Percentiles rank a stretch among this genome's conserved stretches.
Conservation (phyloP, 176 grass and related monocot genomes). For the Eleusine coracana region DNA sequence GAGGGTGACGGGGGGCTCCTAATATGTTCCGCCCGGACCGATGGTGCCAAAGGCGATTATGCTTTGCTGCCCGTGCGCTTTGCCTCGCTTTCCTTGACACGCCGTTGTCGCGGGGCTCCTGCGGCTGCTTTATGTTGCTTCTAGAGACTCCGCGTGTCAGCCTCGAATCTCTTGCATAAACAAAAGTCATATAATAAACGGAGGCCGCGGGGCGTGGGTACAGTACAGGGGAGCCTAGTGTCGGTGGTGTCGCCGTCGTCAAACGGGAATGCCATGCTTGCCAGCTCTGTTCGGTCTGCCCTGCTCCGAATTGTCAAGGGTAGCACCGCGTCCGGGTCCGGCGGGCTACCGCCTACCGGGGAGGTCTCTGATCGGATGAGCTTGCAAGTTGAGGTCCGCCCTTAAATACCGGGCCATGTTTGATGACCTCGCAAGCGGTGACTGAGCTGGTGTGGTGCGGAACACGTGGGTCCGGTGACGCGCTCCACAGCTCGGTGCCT, state of each 20-base stretch:
- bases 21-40: conserved; percentile 1
- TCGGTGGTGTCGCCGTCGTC: conserved; percentile 37
- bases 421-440: background rate
- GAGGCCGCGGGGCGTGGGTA: background rate
- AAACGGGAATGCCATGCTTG: conserved; percentile 25
- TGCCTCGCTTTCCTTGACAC: background rate
- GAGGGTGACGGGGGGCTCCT: conserved; percentile 5
- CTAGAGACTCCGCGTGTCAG: conserved; percentile 18
- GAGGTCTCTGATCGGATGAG: too few species aligned
- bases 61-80: background rate
- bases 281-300: background rate
- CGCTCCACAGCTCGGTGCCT: conserved; percentile 11
- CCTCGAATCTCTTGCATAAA: background rate
- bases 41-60: background rate
- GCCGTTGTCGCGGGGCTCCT: conserved; percentile 10
- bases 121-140: conserved; percentile 11
- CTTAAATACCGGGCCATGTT: background rate
- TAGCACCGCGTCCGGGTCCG: background rate
- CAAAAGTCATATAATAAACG: background rate
- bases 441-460: background rate
- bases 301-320: conserved; percentile 7
- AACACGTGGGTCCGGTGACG: conserved; percentile 6
- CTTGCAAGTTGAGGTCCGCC: background rate
- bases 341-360: background rate
- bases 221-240: background rate